Evolutionary conservation across 78 protist genomes (phyloP), one percentile per base, ranked within the genome.

Genomic region (Anaeramoeba ignava): DNA sequence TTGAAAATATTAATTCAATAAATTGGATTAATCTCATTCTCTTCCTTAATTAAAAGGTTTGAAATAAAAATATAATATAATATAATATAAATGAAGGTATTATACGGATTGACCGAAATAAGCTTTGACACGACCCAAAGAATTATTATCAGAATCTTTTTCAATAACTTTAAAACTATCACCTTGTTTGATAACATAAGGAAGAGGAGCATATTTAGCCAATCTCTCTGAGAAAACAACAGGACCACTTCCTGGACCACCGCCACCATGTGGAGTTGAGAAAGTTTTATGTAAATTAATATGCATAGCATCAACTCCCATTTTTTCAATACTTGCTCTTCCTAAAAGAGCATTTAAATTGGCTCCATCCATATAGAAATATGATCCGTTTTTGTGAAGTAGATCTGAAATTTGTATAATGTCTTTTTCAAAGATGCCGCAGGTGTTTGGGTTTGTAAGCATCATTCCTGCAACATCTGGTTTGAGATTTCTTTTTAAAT

Each of bases 351-450:
- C 88, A 79, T 79, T 85, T 33, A 85, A 40, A 41, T 85, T 79
- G 38, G 83, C 88, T 3, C 83, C 88, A n/a, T 85, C 88, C 88
- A 85, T 85, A 41, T 85, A 85, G 42, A 85, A 42, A 41, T 85
- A 85, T 34, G 67, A 83, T 36, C 88, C 87, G 40, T 0, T n/a
- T 42, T n/a, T 39, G 67, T 85, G 88, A 33, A 85, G 34, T 12
- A 85, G 37, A 40, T 85, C 33, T 33, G 88, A 34, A 78, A 85
- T 79, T 33, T 85, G 81, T n/a, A 36, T 1, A 34, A 2, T 8
- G 17, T 38, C 39, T 42, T 40, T 33, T 41, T 85, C 88, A 41
- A 85, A 85, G 23, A 85, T n/a, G 68, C 88, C 88, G 2, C 37
- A 38, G 1, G 88, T 85, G 38, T 1, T 8, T 40, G 88, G 88